Conservation (phyloP, 257 asterid species). For the Fraxinus americana region DNA sequence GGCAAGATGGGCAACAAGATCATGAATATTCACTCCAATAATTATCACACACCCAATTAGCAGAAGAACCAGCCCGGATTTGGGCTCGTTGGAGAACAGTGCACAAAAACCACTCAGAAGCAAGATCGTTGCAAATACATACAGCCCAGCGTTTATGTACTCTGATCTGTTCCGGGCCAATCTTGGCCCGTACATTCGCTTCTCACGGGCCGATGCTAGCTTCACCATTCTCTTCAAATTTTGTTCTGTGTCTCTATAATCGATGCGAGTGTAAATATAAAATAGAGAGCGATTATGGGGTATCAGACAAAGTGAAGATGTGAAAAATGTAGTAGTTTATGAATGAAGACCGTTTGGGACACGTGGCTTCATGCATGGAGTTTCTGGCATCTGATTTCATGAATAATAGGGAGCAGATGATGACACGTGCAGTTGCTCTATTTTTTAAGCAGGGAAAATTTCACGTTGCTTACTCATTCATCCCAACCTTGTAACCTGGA, state of each 20-base stretch:
- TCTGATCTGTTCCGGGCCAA: constrained; percentile 58
- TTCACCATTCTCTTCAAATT: constrained; percentile 68
- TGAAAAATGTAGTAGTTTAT: no score
- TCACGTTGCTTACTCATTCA: no score
- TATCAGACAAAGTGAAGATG: no score
- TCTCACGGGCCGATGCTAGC: constrained; percentile 81
- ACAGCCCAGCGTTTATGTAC: constrained; percentile 86
- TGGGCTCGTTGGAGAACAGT: constrained; percentile 59
- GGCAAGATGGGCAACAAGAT: constrained; percentile 81
- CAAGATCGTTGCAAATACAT: constrained; percentile 67
- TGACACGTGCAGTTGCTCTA: no score
- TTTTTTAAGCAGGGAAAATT: no score
- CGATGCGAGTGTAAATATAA: not conserved
- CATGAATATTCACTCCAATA: constrained; percentile 63
- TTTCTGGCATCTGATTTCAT: no score
- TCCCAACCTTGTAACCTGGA: no score
- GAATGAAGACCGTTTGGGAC: no score
- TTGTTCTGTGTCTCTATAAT: not conserved
- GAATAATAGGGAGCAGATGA: no score
- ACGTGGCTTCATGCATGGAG: no score
- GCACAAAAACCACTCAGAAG: constrained; percentile 68
- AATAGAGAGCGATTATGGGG: no score
- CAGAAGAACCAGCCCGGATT: constrained; percentile 68
- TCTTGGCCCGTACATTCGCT: constrained; percentile 76
- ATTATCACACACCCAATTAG: constrained; percentile 49